Percentiles rank a stretch among this genome's conserved stretches.
Conservation (phyloP, 148 eudicot species). For the Camellia sinensis region DNA sequence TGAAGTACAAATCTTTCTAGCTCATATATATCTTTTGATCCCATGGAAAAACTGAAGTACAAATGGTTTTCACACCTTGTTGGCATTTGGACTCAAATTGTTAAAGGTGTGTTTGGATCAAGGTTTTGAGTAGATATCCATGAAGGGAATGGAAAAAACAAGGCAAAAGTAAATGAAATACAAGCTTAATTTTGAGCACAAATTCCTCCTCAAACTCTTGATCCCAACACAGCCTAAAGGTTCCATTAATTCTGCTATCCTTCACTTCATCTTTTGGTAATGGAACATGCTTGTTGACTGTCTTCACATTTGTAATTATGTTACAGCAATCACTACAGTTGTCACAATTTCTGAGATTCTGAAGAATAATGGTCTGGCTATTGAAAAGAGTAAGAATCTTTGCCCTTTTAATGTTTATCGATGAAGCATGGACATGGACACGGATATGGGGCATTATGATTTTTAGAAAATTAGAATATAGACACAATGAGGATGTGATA, state of each 20-base stretch:
- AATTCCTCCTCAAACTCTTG: no score
- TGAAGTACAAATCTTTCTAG: background rate
- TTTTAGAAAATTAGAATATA: no score
- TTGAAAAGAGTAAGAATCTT: conserved; percentile 60
- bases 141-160: no score
- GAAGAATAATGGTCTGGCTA: conserved; percentile 80
- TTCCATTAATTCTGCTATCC: no score
- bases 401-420: background rate
- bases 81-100: background rate
- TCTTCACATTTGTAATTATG: background rate
- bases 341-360: conserved; percentile 76
- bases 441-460: no score
- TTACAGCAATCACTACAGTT: conserved; percentile 79
- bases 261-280: background rate
- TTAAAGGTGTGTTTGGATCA: background rate
- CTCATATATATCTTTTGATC: background rate
- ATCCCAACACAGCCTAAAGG: no score
- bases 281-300: background rate
- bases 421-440: no score
- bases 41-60: background rate
- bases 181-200: no score
- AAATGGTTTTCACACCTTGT: background rate
- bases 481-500: no score
- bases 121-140: no score
- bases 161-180: no score